A percentile compares a stretch with the other conserved stretches of the same genome.
Evolutionary conservation across 2,329 filamentous ascomycete genomes (phyloP).

Genomic region (Trichoderma breve): DNA sequence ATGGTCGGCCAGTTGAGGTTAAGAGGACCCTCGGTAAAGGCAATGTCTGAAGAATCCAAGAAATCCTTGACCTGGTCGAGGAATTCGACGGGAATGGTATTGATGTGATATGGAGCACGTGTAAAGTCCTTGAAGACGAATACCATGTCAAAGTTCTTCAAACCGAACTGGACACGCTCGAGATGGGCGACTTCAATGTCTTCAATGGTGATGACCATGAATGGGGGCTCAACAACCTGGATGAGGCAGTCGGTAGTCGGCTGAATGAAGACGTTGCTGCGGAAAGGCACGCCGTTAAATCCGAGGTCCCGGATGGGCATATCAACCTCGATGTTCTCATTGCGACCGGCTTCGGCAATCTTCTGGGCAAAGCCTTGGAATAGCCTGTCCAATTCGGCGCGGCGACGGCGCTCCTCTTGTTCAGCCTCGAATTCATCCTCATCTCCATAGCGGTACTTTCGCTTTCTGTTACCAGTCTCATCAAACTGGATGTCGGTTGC

Average conservation of each 20-base stretch:
- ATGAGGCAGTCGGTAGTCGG: conserved; percentile 96
- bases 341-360: conserved; percentile 91
- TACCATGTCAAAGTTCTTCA: conserved; percentile 99
- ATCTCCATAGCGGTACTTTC: conserved; percentile 95
- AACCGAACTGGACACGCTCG: conserved; percentile 91
- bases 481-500: conserved; percentile 98
- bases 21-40: conserved; percentile 88
- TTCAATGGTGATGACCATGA: conserved; percentile 90
- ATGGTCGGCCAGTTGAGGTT: conserved; percentile 99
- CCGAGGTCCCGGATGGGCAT: conserved; percentile 95
- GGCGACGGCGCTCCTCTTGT: conserved; percentile 88
- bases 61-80: conserved; percentile 97
- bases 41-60: conserved; percentile 92
- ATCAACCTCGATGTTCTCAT: conserved; percentile 87
- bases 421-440: conserved; percentile 99
- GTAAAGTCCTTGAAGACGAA: conserved; percentile 98
- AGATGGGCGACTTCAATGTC: conserved; percentile 96
- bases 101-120: conserved; percentile 87
- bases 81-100: conserved; percentile 95
- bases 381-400: conserved; percentile 88
- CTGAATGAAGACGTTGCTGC: conserved; percentile 92
- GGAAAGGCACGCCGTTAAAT: conserved; percentile 94
- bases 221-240: conserved; percentile 93
- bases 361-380: conserved; percentile 98
- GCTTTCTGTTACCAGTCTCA: conserved; percentile 95